Percentiles rank a stretch among this genome's conserved stretches.
Evolutionary conservation across 257 asterid genomes (phyloP).

Genomic region (Nicotiana tabacum): DNA sequence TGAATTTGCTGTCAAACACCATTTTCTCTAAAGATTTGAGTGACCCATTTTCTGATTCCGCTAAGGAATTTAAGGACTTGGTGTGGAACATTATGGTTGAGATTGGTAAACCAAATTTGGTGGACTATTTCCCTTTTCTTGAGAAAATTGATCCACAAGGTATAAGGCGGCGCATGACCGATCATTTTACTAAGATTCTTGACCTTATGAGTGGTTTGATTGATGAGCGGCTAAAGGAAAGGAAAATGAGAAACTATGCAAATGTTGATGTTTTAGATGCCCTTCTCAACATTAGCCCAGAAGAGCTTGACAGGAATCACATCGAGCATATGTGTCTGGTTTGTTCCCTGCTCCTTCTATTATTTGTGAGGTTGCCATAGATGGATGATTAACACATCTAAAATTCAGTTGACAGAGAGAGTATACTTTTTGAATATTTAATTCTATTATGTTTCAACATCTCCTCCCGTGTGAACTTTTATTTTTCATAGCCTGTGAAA

Average conservation of each 20-base stretch:
- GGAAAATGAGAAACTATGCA: not conserved
- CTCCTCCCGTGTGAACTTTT: no score
- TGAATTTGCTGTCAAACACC: slow-evolving; percentile 47
- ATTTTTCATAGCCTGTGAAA: no score
- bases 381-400: not conserved
- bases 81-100: slow-evolving; percentile 34
- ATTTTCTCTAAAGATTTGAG: slow-evolving; percentile 55
- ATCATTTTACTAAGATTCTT: slow-evolving; percentile 29
- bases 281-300: slow-evolving; percentile 28
- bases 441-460: no score
- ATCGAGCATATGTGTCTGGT: slow-evolving; percentile 67
- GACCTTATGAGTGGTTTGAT: slow-evolving; percentile 31
- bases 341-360: not conserved
- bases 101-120: slow-evolving; percentile 36
- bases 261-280: slow-evolving; percentile 30
- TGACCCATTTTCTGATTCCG: slow-evolving; percentile 33
- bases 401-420: no score
- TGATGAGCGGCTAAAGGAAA: slow-evolving; percentile 29
- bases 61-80: slow-evolving; percentile 47
- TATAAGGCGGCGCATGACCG: slow-evolving; percentile 11
- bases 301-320: slow-evolving; percentile 56
- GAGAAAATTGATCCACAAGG: slow-evolving; percentile 44
- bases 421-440: no score
- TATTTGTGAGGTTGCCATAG: not conserved
- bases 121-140: slow-evolving; percentile 45